Evolutionary conservation across 2,329 filamentous ascomycete genomes (phyloP), one percentile per base, ranked within the genome.

Genomic region (Fonsecaea erecta): DNA sequence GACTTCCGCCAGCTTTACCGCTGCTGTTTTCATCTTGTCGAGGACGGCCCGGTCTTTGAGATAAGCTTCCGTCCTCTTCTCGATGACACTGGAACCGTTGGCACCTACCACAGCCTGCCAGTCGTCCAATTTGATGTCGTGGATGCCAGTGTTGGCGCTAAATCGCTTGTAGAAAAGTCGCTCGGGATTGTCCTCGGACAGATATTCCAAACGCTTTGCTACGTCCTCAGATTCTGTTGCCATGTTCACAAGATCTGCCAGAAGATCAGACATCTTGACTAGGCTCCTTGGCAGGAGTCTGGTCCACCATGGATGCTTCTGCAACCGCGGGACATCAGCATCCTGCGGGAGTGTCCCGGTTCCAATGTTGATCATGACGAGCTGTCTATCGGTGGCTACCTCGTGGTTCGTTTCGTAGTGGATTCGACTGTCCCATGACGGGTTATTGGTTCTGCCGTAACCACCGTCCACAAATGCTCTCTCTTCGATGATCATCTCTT

Each of bases 311-410:
- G 65, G 59, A n/a, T 65, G 60, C 34, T 61, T 56, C n/a, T 34
- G 55, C 6, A 62, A 28, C 11, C 51, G 53, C 2, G 35, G 40
- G 8, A 65, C 54, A 28, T 60, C 53, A 16, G 51, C 51, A 3
- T 55, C 52, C 43, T 62, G 35, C 11, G 64, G 62, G 24, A 66
- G 52, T 5, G 63, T 68, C 0, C 69, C 69, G 1, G 69, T 69
- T 35, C 67, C 69, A 35, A 71, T 61, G 37, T 69, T 71, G 60
- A 71, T 66, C 67, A 68, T 66, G 8, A 69, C 59, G 8, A 71
- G 51, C 40, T 60, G 63, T 53, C 62, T 51, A 6, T 63, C 52
- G 30, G 58, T 54, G 14, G 57, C 32, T 9, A 69, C 52, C 37
- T 62, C 43, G 24, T 69, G 65, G 48, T 68, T 66, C 34, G 51